These are phyloP conservation scores for Hanseniaspora guilliermondii DNA, from an alignment of 805 yeast genomes.

Conservation along the genomic window DNA sequence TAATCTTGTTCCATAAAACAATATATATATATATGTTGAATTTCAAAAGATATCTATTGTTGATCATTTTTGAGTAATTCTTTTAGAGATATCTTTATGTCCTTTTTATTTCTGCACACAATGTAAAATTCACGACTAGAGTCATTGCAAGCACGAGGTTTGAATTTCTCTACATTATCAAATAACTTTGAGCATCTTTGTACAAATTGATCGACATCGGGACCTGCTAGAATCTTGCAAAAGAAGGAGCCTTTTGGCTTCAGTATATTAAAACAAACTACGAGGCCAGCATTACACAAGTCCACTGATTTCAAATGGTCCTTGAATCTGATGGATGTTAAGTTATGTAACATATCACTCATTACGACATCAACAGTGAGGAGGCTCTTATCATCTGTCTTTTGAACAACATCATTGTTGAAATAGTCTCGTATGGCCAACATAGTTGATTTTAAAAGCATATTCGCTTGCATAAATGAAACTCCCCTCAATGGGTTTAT, in stretches of 20 bases:
- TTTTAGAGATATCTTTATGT: constrained; percentile 14
- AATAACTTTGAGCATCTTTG: constrained; percentile 47
- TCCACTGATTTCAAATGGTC: constrained; percentile 81
- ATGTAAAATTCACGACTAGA: constrained; percentile 79
- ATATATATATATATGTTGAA: not conserved
- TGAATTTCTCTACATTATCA: constrained; percentile 49
- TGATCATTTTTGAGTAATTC: constrained; percentile 28
- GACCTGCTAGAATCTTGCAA: constrained; percentile 77
- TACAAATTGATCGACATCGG: constrained; percentile 59
- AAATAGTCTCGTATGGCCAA: constrained; percentile 42
- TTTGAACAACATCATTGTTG: constrained; percentile 21
- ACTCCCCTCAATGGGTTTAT: constrained; percentile 72
- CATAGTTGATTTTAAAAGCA: constrained; percentile 58
- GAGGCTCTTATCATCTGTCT: constrained; percentile 16
- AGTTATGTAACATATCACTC: constrained; percentile 87
- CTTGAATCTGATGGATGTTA: constrained; percentile 65
- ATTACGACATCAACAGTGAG: constrained; percentile 47
- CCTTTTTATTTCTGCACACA: constrained; percentile 45
- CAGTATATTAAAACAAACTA: constrained; percentile 59
- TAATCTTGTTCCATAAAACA: not conserved
- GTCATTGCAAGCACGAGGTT: constrained; percentile 68
- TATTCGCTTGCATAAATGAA: constrained; percentile 73
- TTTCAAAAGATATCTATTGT: constrained; percentile 6
- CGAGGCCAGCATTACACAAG: constrained; percentile 79
- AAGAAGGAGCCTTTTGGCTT: constrained; percentile 60